phyloP scores from a whole-genome alignment of 441 rosid species.

The Erodium texanum region DNA sequence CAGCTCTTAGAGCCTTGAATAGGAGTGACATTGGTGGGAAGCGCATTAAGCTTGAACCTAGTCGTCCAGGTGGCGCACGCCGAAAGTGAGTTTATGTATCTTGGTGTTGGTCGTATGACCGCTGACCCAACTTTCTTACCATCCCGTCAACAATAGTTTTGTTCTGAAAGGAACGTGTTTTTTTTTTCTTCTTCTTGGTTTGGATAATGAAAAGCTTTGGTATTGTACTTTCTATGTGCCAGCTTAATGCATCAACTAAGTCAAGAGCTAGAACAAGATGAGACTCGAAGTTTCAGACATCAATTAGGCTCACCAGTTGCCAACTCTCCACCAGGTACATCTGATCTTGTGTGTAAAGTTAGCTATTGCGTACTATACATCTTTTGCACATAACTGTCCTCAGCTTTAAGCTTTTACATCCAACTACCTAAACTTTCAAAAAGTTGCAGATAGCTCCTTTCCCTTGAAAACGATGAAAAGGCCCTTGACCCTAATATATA shows the following conservation, averaged over 20 bases:
- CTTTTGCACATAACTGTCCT: too few relatives aligned
- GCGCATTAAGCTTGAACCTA: slow-evolving; percentile 87
- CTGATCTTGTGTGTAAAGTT: too few relatives aligned
- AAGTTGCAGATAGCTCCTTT: too few relatives aligned
- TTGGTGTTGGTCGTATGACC: not conserved
- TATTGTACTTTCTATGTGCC: slow-evolving; percentile 18
- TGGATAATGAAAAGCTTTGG: not conserved
- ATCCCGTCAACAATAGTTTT: too few relatives aligned
- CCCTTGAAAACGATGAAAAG: too few relatives aligned
- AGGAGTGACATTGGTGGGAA: slow-evolving; percentile 86
- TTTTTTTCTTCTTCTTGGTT: too few relatives aligned
- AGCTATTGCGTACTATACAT: too few relatives aligned
- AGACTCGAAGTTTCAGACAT: slow-evolving; percentile 47
- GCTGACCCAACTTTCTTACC: too few relatives aligned
- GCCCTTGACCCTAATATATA: too few relatives aligned
- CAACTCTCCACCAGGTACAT: slow-evolving; percentile 74
- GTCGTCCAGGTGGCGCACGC: slow-evolving; percentile 90
- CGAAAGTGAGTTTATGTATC: slow-evolving; percentile 47
- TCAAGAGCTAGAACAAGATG: slow-evolving; percentile 72
- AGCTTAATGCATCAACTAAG: slow-evolving; percentile 57
- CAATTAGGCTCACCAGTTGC: slow-evolving; percentile 74
- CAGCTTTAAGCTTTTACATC: too few relatives aligned
- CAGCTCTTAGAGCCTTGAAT: slow-evolving; percentile 70
- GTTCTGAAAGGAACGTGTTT: too few relatives aligned
- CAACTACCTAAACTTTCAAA: too few relatives aligned